Percentiles rank a stretch among this genome's conserved stretches.
Conservation (phyloP, 139 green algal genomes). For the Monoraphidium neglectum region DNA sequence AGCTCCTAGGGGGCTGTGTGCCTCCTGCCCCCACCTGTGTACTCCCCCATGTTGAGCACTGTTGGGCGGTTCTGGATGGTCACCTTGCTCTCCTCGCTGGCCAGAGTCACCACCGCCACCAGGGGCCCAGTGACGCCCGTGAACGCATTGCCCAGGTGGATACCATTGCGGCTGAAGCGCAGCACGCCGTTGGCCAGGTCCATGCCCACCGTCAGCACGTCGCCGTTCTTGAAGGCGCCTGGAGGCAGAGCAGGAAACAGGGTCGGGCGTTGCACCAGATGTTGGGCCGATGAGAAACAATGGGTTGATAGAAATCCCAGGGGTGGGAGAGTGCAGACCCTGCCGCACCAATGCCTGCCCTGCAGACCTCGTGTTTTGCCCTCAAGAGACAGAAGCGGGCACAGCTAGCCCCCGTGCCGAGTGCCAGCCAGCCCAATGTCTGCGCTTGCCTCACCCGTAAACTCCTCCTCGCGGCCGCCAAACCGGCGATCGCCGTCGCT, state of each 20-base stretch:
- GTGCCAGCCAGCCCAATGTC: too few species aligned
- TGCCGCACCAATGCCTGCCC: too few species aligned
- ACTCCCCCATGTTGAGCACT: constrained; percentile 67
- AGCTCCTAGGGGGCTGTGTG: too few species aligned
- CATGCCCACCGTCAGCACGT: constrained; percentile 60
- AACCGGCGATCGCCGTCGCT: constrained; percentile 62
- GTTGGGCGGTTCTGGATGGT: constrained; percentile 71
- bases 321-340: too few species aligned
- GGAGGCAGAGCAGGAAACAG: background rate
- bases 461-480: constrained; percentile 58
- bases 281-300: background rate
- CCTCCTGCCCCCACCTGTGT: constrained; percentile 44
- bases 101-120: constrained; percentile 58
- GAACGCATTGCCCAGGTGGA: constrained; percentile 56
- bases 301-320: background rate
- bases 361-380: too few species aligned
- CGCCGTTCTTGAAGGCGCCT: constrained; percentile 56
- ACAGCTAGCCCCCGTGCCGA: too few species aligned
- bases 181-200: constrained; percentile 45
- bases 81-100: constrained; percentile 63
- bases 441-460: constrained; percentile 40
- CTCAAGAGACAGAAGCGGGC: too few species aligned
- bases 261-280: background rate
- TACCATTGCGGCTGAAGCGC: constrained; percentile 54
- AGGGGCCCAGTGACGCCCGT: constrained; percentile 47